These are phyloP conservation scores for Phytophthora chlamydospora DNA, from an alignment of 352 stramenopile species.

Conservation along the genomic window DNA sequence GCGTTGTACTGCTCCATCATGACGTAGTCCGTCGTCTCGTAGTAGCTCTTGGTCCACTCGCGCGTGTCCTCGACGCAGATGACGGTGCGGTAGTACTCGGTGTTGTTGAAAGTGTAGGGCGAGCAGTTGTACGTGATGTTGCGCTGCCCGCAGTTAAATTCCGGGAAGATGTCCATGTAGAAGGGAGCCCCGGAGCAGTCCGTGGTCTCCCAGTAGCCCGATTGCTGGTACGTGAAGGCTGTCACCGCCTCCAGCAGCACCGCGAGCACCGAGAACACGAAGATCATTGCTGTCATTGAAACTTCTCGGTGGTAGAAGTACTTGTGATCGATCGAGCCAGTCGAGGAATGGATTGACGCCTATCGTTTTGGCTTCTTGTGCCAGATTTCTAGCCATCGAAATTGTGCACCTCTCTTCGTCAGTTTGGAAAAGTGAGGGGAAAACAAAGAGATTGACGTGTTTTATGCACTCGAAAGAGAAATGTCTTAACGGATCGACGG, in stretches of 20 bases:
- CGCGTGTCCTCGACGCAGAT: conserved; percentile 24
- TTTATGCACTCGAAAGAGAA: too few relatives aligned
- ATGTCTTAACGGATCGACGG: too few relatives aligned
- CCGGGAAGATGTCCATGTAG: conserved; percentile 25
- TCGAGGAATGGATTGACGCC: too few relatives aligned
- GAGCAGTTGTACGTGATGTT: conserved; percentile 33
- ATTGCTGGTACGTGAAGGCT: conserved; percentile 22
- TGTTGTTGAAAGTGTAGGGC: conserved; percentile 20
- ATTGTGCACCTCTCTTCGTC: too few relatives aligned
- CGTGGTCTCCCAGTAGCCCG: conserved; percentile 11
- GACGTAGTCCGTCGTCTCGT: conserved; percentile 44
- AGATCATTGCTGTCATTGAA: too few relatives aligned
- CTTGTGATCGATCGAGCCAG: too few relatives aligned
- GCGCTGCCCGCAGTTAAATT: conserved; percentile 22
- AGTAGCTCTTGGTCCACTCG: conserved; percentile 19
- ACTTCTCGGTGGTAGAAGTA: too few relatives aligned
- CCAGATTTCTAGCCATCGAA: too few relatives aligned
- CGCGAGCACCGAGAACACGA: not conserved
- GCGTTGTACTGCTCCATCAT: conserved; percentile 32
- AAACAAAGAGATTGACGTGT: too few relatives aligned
- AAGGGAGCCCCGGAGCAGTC: conserved; percentile 15
- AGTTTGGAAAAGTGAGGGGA: too few relatives aligned
- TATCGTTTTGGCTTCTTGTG: too few relatives aligned
- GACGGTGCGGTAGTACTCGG: conserved; percentile 20
- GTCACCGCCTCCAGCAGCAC: not conserved